Conservation (phyloP, 179 eudicot species). For the Amaranthus tricolor region DNA sequence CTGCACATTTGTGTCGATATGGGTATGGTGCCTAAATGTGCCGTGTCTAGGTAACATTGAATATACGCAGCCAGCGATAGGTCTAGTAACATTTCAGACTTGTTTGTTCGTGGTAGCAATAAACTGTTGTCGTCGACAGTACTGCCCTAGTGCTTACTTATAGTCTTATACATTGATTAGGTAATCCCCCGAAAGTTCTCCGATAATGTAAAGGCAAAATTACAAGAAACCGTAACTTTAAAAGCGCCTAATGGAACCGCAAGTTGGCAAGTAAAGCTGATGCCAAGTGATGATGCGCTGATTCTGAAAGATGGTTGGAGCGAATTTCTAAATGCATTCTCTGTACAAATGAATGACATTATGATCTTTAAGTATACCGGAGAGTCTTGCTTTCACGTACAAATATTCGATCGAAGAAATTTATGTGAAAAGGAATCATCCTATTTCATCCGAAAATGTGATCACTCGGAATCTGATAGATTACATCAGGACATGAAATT, state of each 20-base stretch:
- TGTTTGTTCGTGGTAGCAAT: neutral
- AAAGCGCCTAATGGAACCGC: conserved; percentile 49
- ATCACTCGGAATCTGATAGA: conserved; percentile 17
- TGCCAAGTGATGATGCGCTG: conserved; percentile 27
- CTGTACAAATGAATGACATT: conserved; percentile 41
- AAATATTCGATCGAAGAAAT: conserved; percentile 38
- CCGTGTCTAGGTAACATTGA: too few species aligned
- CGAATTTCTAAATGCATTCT: conserved; percentile 44
- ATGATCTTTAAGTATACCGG: conserved; percentile 53
- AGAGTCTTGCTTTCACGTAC: conserved; percentile 42
- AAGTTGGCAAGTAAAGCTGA: conserved; percentile 47
- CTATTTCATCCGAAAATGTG: conserved; percentile 46
- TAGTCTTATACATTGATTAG: conserved; percentile 27
- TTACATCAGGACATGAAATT: conserved; percentile 17
- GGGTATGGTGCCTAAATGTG: too few species aligned
- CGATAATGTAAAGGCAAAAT: conserved; percentile 34
- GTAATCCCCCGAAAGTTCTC: conserved; percentile 52
- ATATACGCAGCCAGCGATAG: neutral
- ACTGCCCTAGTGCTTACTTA: too few species aligned
- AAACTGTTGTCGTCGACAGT: neutral
- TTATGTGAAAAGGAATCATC: conserved; percentile 55
- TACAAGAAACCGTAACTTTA: conserved; percentile 29
- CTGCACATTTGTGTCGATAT: too few species aligned
- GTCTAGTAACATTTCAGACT: neutral
- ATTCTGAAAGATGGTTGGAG: conserved; percentile 47